Conservation (phyloP, 1,284 basidiomycete genomes). For the Ustilago nuda region DNA sequence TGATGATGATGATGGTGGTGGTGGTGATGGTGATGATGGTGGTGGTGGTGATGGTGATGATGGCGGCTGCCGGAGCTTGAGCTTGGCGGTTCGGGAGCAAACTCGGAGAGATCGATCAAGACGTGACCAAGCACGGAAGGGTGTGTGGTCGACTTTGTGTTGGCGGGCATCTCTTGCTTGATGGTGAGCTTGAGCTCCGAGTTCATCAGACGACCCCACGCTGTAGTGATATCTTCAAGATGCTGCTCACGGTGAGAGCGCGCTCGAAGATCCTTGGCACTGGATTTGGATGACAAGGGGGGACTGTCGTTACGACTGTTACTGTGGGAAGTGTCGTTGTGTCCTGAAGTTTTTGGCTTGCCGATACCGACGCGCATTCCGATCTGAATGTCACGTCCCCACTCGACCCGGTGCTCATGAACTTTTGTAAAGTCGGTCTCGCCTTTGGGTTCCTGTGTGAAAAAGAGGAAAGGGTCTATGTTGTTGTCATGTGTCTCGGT, state of each 20-base stretch:
- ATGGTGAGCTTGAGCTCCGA: slow-evolving; percentile 58
- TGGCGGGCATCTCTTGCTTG: slow-evolving; percentile 48
- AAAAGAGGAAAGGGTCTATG: slow-evolving; percentile 46
- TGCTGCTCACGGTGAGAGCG: slow-evolving; percentile 30
- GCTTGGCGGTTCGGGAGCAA: slow-evolving; percentile 74
- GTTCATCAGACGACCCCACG: slow-evolving; percentile 51
- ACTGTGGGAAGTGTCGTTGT: slow-evolving; percentile 18
- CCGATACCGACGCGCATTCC: slow-evolving; percentile 60
- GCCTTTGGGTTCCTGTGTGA: slow-evolving; percentile 54
- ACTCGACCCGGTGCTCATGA: slow-evolving; percentile 52
- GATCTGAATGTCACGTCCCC: slow-evolving; percentile 56
- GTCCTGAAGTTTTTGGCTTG: slow-evolving; percentile 39
- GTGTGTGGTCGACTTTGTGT: slow-evolving; percentile 35
- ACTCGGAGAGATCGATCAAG: slow-evolving; percentile 80
- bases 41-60: slow-evolving; percentile 52
- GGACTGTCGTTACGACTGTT: slow-evolving; percentile 33
- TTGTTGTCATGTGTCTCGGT: slow-evolving; percentile 24
- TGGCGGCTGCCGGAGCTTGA: slow-evolving; percentile 19
- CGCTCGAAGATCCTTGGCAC: slow-evolving; percentile 37
- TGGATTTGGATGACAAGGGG: slow-evolving; percentile 38
- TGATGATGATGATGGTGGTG: slow-evolving; percentile 47
- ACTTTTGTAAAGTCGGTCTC: slow-evolving; percentile 46
- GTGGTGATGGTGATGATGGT: no score
- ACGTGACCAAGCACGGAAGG: slow-evolving; percentile 74
- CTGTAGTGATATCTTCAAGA: slow-evolving; percentile 38